A percentile compares a stretch with the other conserved stretches of the same genome.
These are phyloP conservation scores for Termitomyces sp. DNA, from an alignment of 768 basidiomycete genomes.

Conservation along the genomic window DNA sequence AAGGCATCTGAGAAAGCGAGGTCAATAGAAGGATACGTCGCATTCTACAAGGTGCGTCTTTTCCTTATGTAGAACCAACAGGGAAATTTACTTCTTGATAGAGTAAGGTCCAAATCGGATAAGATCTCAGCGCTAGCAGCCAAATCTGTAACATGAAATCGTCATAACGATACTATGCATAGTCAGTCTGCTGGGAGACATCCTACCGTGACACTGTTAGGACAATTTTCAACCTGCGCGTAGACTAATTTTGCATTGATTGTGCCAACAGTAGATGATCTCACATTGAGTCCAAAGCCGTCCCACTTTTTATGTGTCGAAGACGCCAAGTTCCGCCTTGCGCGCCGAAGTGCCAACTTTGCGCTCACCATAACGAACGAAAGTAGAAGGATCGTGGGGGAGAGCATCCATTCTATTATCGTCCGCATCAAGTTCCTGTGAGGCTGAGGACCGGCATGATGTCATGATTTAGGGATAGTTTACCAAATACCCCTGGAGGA, in stretches of 20 bases:
- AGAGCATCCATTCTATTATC: background rate
- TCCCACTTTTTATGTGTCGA: background rate
- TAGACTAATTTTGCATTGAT: background rate
- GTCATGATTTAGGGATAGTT: background rate
- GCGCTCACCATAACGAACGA: background rate
- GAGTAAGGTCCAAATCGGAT: conserved; percentile 34
- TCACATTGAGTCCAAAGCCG: too few species aligned
- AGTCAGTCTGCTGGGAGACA: too few species aligned
- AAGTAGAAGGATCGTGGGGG: background rate
- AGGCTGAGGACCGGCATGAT: background rate
- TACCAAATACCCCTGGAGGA: background rate
- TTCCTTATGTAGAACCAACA: background rate
- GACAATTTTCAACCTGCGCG: background rate
- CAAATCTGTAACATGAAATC: background rate
- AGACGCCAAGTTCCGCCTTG: background rate
- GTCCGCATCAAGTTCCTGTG: background rate
- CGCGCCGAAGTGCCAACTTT: background rate
- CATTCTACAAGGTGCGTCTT: conserved; percentile 66
- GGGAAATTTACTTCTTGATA: conserved; percentile 10
- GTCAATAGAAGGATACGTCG: conserved; percentile 60
- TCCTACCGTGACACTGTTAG: too few species aligned
- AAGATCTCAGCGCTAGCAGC: background rate
- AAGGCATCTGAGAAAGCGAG: conserved; percentile 47
- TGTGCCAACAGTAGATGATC: too few species aligned
- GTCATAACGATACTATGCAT: background rate